These are phyloP conservation scores for Eimeria acervulina DNA, from an alignment of 169 alveolate genomes.

Conservation along the genomic window DNA sequence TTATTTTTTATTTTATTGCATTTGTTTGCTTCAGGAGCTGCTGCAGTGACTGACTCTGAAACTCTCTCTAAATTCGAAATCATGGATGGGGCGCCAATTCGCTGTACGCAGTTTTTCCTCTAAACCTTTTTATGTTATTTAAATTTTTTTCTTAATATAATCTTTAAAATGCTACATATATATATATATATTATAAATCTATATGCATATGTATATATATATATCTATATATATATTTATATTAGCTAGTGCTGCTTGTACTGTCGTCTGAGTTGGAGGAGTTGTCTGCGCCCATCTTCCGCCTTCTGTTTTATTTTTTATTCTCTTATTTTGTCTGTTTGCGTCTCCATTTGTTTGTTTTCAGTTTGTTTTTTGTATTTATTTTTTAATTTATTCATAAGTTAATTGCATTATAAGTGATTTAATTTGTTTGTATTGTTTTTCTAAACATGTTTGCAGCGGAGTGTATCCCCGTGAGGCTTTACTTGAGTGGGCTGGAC, in stretches of 20 bases:
- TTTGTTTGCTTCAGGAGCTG: constrained; percentile 63
- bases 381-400: background rate
- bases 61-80: constrained; percentile 98
- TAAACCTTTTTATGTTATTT: too few relatives aligned
- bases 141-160: too few relatives aligned
- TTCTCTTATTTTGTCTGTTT: background rate
- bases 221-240: too few relatives aligned
- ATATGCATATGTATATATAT: too few relatives aligned
- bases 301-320: background rate
- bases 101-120: constrained; percentile 84
- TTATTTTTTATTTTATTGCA: background rate
- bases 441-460: constrained; percentile 83
- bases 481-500: constrained; percentile 98
- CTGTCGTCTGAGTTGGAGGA: too few relatives aligned
- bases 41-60: constrained; percentile 95
- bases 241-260: background rate
- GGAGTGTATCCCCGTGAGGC: constrained; percentile 98
- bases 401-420: background rate
- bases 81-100: constrained; percentile 99
- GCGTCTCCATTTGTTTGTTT: too few relatives aligned
- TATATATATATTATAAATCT: too few relatives aligned
- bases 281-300: background rate
- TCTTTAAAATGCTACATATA: too few relatives aligned
- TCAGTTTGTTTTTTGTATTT: background rate
- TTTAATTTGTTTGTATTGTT: background rate